Evolutionary conservation across 176 grass and related monocot genomes (phyloP).

Genomic region (Olyra latifolia): DNA sequence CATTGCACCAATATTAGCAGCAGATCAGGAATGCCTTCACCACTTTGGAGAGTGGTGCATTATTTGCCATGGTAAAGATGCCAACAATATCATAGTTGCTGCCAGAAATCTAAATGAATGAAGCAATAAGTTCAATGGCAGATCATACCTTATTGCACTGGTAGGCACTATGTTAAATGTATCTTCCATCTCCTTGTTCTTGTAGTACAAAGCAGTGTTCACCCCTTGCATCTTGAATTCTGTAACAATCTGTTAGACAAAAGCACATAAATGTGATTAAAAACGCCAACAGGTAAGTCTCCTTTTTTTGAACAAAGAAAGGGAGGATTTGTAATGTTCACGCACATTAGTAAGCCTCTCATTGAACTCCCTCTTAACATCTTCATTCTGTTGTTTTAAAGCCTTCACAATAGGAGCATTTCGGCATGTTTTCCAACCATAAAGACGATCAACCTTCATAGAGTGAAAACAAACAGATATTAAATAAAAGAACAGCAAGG

Average conservation of each 20-base stretch:
- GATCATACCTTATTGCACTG: slow-evolving; percentile 77
- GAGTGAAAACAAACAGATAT: slow-evolving; percentile 23
- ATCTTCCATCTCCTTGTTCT: slow-evolving; percentile 90
- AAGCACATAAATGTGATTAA: slow-evolving; percentile 1
- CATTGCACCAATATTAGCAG: slow-evolving; percentile 89
- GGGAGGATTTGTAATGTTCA: slow-evolving; percentile 13
- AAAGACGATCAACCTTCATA: slow-evolving; percentile 90
- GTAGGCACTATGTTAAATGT: slow-evolving; percentile 95
- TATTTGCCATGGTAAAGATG: slow-evolving; percentile 27
- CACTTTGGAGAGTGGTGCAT: slow-evolving; percentile 40
- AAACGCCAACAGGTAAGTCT: not conserved
- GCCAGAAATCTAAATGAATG: slow-evolving; percentile 2
- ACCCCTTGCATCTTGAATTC: slow-evolving; percentile 95
- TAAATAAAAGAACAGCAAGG: slow-evolving; percentile 21
- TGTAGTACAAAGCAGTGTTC: slow-evolving; percentile 93
- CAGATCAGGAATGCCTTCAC: slow-evolving; percentile 96
- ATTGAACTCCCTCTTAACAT: slow-evolving; percentile 93
- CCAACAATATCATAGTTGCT: not conserved
- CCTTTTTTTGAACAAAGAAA: not conserved
- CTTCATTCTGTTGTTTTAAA: slow-evolving; percentile 78
- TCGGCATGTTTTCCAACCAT: slow-evolving; percentile 74
- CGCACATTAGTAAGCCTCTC: slow-evolving; percentile 85
- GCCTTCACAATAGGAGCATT: slow-evolving; percentile 86
- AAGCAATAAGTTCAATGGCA: slow-evolving; percentile 3
- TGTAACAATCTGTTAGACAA: slow-evolving; percentile 68